phyloP scores from a whole-genome alignment of 805 yeast species.

The Metschnikowia matae region DNA sequence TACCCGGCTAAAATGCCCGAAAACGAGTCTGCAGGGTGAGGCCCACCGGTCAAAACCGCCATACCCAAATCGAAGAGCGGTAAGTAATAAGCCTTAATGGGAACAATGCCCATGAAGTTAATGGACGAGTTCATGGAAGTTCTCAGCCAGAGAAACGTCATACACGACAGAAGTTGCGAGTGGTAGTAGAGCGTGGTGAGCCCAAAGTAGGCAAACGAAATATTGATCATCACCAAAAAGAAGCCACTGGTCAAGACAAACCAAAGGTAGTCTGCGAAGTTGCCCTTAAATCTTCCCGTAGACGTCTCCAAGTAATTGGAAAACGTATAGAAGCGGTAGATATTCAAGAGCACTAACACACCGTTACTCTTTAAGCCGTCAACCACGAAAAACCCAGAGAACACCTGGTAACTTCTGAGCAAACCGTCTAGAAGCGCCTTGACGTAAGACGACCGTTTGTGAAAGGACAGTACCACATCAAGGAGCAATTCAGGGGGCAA shows the following conservation, averaged over 20 bases:
- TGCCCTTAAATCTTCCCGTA: slow-evolving; percentile 42
- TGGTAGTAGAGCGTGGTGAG: slow-evolving; percentile 22
- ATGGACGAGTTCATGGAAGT: slow-evolving; percentile 50
- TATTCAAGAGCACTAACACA: slow-evolving; percentile 38
- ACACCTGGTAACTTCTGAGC: slow-evolving; percentile 43
- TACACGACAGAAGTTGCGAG: slow-evolving; percentile 46
- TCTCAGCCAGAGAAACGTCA: slow-evolving; percentile 62
- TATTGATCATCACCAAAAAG: slow-evolving; percentile 35
- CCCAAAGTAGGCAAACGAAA: slow-evolving; percentile 13
- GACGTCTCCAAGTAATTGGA: slow-evolving; percentile 51
- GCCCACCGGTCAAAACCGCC: slow-evolving; percentile 41
- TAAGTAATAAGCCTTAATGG: slow-evolving; percentile 53
- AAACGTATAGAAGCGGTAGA: slow-evolving; percentile 54
- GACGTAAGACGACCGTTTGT: neutral
- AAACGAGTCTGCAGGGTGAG: slow-evolving; percentile 34
- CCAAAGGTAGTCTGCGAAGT: slow-evolving; percentile 54
- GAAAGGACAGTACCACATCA: slow-evolving; percentile 9
- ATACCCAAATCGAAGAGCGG: slow-evolving; percentile 39
- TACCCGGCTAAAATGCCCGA: slow-evolving; percentile 57
- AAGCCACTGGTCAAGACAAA: slow-evolving; percentile 49
- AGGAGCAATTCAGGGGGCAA: slow-evolving; percentile 3
- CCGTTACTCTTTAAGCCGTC: slow-evolving; percentile 27
- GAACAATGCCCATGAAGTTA: slow-evolving; percentile 48
- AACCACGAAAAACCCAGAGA: slow-evolving; percentile 49
- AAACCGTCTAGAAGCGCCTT: neutral